Conservation (phyloP, 1,139 yeast genomes). For the Hanseniaspora uvarum region DNA sequence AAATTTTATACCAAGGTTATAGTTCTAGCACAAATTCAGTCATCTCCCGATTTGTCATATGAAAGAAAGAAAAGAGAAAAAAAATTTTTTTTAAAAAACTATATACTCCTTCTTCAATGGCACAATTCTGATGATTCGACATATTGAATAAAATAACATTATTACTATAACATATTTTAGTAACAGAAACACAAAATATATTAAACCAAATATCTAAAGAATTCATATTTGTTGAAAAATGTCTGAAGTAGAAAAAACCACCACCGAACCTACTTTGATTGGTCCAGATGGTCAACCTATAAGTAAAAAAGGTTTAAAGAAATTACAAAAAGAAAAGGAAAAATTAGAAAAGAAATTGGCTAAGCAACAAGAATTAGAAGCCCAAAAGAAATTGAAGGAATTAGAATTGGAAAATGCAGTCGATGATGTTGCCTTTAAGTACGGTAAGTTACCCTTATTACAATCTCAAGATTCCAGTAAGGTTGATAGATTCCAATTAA, state of each 20-base stretch:
- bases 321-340: constrained; percentile 84
- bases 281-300: constrained; percentile 89
- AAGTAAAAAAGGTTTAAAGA: constrained; percentile 89
- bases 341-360: constrained; percentile 90
- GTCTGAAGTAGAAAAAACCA: constrained; percentile 15
- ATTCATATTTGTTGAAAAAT: not conserved
- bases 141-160: no score
- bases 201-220: not conserved
- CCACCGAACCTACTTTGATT: constrained; percentile 32
- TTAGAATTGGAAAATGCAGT: constrained; percentile 58
- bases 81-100: no score
- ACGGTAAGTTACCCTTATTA: constrained; percentile 81
- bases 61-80: not conserved
- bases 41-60: not conserved
- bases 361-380: constrained; percentile 78
- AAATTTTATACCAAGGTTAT: no score
- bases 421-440: constrained; percentile 56
- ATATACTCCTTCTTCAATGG: not conserved
- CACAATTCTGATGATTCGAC: not conserved
- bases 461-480: constrained; percentile 58
- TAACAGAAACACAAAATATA: no score
- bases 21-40: not conserved
- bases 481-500: constrained; percentile 49
- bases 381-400: constrained; percentile 44
- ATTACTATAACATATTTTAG: no score